Conservation (phyloP, 345 rosid species). For the Rhizophora apiculata region DNA sequence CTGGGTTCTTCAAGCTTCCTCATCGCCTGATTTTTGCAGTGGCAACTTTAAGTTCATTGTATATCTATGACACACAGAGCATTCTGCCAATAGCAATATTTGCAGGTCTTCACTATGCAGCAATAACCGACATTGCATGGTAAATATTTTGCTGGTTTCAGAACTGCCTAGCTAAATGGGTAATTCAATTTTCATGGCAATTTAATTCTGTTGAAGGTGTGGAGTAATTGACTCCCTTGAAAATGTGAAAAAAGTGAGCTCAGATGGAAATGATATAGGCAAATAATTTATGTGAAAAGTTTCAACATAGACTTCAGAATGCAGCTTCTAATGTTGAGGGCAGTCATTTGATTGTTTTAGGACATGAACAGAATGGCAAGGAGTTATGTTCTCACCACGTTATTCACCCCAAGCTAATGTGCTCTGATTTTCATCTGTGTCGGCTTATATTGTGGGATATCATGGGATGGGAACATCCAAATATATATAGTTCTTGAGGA, state of each 20-base stretch:
- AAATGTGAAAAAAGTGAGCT: neutral
- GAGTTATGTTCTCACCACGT: neutral
- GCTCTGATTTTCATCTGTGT: neutral
- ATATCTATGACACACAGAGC: constrained; percentile 85
- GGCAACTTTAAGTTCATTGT: constrained; percentile 85
- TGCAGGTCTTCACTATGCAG: constrained; percentile 95
- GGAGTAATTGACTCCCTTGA: neutral
- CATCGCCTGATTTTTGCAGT: constrained; percentile 83
- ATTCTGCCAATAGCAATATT: constrained; percentile 63
- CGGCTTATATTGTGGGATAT: neutral
- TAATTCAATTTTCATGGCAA: neutral
- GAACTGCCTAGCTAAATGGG: neutral
- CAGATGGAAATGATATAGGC: neutral
- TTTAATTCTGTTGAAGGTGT: neutral
- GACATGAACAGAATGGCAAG: neutral
- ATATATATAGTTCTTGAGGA: neutral
- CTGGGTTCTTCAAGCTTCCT: constrained; percentile 84
- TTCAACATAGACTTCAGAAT: neutral
- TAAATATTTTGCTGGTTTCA: constrained; percentile 20
- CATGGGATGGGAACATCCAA: neutral
- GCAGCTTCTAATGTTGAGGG: neutral
- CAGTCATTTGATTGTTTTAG: neutral
- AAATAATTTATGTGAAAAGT: neutral
- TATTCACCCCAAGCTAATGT: neutral
- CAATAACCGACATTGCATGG: constrained; percentile 91